Evolutionary conservation across 768 basidiomycete genomes (phyloP).

Genomic region (Panaeolus papilionaceus): DNA sequence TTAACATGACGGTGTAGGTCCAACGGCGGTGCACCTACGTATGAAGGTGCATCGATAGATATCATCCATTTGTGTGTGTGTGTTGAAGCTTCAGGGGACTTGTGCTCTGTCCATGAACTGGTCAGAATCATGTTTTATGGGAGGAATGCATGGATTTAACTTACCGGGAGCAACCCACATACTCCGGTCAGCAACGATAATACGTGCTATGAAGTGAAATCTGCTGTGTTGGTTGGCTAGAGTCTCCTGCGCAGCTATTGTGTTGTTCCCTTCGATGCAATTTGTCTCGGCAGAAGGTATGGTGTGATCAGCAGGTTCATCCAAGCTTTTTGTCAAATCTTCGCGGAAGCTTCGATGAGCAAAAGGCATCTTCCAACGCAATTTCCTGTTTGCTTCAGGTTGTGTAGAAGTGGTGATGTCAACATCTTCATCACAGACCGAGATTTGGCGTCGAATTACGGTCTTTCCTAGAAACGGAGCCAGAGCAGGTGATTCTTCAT

Average conservation of each 20-base stretch:
- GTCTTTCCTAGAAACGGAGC: slow-evolving; percentile 55
- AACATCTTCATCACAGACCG: slow-evolving; percentile 44
- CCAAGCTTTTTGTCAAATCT: neutral
- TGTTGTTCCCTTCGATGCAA: neutral
- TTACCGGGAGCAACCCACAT: slow-evolving; percentile 51
- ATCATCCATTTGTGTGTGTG: slow-evolving; percentile 63
- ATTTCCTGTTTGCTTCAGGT: slow-evolving; percentile 20
- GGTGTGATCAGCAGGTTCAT: neutral
- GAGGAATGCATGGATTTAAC: slow-evolving; percentile 18
- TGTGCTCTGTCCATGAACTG: slow-evolving; percentile 34
- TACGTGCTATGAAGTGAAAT: slow-evolving; percentile 55
- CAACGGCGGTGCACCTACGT: slow-evolving; percentile 37
- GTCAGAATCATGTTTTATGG: neutral
- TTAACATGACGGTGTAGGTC: slow-evolving; percentile 17
- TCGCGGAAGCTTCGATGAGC: slow-evolving; percentile 34
- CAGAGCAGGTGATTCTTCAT: slow-evolving; percentile 55
- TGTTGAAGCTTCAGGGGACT: slow-evolving; percentile 27
- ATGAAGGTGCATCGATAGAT: slow-evolving; percentile 57
- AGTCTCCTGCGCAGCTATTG: neutral
- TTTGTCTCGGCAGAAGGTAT: neutral
- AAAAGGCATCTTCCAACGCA: slow-evolving; percentile 45
- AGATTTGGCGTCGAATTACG: slow-evolving; percentile 47
- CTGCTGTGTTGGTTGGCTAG: slow-evolving; percentile 39
- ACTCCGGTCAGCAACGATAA: slow-evolving; percentile 55
- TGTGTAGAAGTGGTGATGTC: slow-evolving; percentile 29